Conservation (phyloP, 257 asterid species). For the Ehretia macrophylla region DNA sequence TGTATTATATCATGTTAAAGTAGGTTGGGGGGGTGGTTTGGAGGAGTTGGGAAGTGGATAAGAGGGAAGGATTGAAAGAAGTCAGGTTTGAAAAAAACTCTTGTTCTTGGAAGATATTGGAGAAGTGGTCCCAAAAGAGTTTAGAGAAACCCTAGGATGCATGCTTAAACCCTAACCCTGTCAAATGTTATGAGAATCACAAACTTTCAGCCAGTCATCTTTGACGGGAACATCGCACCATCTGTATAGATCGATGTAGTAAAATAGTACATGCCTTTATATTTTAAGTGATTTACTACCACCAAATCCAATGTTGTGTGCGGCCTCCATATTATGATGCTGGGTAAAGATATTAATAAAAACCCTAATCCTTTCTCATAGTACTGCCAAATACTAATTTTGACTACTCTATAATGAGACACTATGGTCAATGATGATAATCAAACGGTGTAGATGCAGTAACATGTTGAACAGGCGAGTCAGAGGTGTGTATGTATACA, state of each 20-base stretch:
- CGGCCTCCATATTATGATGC: neutral
- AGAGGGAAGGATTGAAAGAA: neutral
- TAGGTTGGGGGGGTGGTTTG: no score
- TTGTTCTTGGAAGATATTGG: conserved; percentile 18
- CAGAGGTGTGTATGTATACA: no score
- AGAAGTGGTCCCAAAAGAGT: conserved; percentile 23
- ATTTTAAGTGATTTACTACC: neutral
- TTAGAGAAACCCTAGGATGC: conserved; percentile 22
- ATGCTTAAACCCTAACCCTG: conserved; percentile 14
- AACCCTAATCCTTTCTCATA: no score
- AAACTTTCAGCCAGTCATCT: neutral
- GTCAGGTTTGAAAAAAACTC: conserved; percentile 1
- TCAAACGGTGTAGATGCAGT: no score
- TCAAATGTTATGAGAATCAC: conserved; percentile 7
- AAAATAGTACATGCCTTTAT: conserved; percentile 3
- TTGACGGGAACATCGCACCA: neutral
- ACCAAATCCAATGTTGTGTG: neutral
- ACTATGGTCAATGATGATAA: no score
- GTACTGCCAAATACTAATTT: no score
- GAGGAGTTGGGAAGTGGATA: neutral
- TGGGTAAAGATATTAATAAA: neutral
- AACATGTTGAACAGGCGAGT: no score
- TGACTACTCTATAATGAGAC: no score
- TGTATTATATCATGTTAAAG: no score
- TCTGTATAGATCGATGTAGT: no score